A percentile compares a stretch with the other conserved stretches of the same genome.
Evolutionary conservation across 768 basidiomycete species (phyloP).

Genomic region (Lactarius trivialis): DNA sequence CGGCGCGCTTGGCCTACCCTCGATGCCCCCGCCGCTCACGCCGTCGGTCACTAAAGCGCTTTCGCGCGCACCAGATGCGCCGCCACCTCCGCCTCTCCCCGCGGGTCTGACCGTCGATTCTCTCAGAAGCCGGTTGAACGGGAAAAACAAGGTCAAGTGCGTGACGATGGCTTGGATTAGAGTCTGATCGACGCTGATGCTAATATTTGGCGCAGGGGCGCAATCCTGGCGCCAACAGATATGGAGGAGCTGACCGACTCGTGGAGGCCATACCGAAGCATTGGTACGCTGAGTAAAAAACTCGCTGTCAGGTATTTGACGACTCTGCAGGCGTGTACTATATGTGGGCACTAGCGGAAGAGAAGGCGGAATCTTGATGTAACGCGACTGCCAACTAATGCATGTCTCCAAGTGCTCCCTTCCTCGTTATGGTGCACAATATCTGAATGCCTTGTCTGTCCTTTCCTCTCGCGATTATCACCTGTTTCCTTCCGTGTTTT

Average conservation of each 20-base stretch:
- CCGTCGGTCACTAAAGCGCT: slow-evolving; percentile 58
- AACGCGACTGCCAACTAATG: background rate
- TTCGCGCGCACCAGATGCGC: slow-evolving; percentile 27
- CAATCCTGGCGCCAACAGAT: slow-evolving; percentile 70
- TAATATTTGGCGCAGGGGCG: slow-evolving; percentile 42
- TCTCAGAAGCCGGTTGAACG: slow-evolving; percentile 54
- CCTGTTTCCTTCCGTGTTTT: no score
- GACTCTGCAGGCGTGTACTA: slow-evolving; percentile 59
- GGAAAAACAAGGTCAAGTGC: slow-evolving; percentile 71
- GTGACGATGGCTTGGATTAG: slow-evolving; percentile 22
- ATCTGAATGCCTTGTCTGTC: no score
- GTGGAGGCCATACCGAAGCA: slow-evolving; percentile 79
- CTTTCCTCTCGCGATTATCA: no score
- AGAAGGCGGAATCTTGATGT: slow-evolving; percentile 14
- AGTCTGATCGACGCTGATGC: background rate
- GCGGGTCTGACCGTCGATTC: slow-evolving; percentile 49
- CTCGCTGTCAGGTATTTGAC: slow-evolving; percentile 3
- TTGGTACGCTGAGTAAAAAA: slow-evolving; percentile 43
- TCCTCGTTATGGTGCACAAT: background rate
- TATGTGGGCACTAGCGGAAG: slow-evolving; percentile 76
- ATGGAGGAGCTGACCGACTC: slow-evolving; percentile 70
- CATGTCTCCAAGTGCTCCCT: background rate
- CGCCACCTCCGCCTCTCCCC: slow-evolving; percentile 41
- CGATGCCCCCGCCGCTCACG: slow-evolving; percentile 55
- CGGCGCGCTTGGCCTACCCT: slow-evolving; percentile 28